Evolutionary conservation across 192 early-diverging fungal genomes (phyloP), one percentile per base, ranked within the genome.

Genomic region (Coemansia sp.): DNA sequence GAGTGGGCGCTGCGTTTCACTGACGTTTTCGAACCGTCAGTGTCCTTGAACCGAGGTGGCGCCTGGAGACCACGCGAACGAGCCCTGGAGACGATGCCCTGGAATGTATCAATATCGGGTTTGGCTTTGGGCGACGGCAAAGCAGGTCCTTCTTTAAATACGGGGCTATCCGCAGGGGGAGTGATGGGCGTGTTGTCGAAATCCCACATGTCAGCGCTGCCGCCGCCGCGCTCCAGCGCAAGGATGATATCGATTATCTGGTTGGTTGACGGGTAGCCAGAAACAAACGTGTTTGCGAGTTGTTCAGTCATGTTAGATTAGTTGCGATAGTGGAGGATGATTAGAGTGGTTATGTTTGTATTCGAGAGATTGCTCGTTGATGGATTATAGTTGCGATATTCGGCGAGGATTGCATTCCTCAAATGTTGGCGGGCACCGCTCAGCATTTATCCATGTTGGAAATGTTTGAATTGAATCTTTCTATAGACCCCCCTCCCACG

Each of bases 101-200:
- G 79, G 82, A 94, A 95, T 70, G 79, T 77, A 11, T 87, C 65
- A 56, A 97, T 88, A 75, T 94, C 91, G 25, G 90, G 84, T 35
- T 86, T 82, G 48, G 85, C 83, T 29, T 29, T 29, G 29, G 29
- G 29, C 3, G 29, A 29, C 29, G 29, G 29, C 29, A 29, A 29
- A 86, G 93, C 54, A 35, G 69, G 71, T 34, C 94, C 88, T 29
- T 92, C 89, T 81, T 99, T 95, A 85, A 98, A 97, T 9, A 92
- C 92, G 19, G 94, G 93, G 2, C 96, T 96, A 69, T 99, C 96
- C 14, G 94, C 97, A 23, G 96, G 84, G 35, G 96, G 95, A 69
- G 97, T 96, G 25, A 95, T 95, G 76, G 98, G 98, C 14, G 96
- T 96, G 13, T 97, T 87, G 36, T 93, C 97, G 22, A 99, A 83